Evolutionary conservation across 108 stramenopile species (phyloP).

Genomic region (Thalassiosira profunda): DNA sequence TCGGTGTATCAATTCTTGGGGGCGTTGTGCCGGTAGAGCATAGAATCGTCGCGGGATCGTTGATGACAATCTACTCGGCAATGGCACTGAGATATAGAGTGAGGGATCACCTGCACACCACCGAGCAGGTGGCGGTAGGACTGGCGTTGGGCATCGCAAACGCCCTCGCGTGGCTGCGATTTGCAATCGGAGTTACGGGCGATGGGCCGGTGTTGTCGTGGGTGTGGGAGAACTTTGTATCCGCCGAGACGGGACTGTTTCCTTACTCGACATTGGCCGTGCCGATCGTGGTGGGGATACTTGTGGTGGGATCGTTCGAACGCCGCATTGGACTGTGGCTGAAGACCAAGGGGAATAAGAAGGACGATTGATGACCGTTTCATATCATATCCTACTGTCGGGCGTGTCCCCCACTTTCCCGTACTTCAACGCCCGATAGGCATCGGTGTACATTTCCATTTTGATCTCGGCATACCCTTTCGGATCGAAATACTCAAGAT

Average conservation of each 20-base stretch:
- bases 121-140: constrained; percentile 77
- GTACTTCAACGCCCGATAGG: constrained; percentile 55
- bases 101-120: constrained; percentile 63
- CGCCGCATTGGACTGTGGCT: constrained; percentile 56
- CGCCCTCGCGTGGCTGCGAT: constrained; percentile 64
- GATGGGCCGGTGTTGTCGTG: constrained; percentile 32
- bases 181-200: constrained; percentile 23
- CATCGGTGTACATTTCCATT: constrained; percentile 60
- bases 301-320: constrained; percentile 83
- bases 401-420: constrained; percentile 40
- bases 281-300: constrained; percentile 68
- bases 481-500: constrained; percentile 52
- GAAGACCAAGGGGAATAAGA: too few species aligned
- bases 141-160: constrained; percentile 59
- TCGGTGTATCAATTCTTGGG: constrained; percentile 35
- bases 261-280: constrained; percentile 54
- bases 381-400: constrained; percentile 49
- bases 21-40: background rate
- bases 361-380: too few species aligned
- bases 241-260: constrained; percentile 59
- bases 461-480: constrained; percentile 47
- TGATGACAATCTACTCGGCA: constrained; percentile 47
- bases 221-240: constrained; percentile 40
- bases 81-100: constrained; percentile 77
- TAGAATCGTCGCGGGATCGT: constrained; percentile 9